Evolutionary conservation across 768 basidiomycete species (phyloP).

Genomic region (Calvatia gigantea): DNA sequence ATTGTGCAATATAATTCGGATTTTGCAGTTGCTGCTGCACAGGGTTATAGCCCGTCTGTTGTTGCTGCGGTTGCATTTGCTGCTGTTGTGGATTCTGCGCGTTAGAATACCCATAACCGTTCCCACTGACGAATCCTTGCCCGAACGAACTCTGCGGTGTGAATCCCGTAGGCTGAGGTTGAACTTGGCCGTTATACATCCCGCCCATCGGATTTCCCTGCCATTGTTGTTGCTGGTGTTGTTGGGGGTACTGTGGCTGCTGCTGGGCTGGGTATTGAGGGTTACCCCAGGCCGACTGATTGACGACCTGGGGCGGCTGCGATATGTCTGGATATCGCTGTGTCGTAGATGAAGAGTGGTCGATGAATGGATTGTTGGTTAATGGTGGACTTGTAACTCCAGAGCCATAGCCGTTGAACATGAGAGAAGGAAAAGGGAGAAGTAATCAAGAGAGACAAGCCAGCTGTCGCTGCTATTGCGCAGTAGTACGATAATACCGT

Average conservation of each 20-base stretch:
- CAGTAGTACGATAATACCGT: background rate
- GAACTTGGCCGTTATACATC: background rate
- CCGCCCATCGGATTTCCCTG: slow-evolving; percentile 24
- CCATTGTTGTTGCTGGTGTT: slow-evolving; percentile 32
- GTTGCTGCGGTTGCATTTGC: slow-evolving; percentile 21
- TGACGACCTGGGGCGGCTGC: slow-evolving; percentile 18
- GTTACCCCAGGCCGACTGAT: slow-evolving; percentile 14
- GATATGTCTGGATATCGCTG: slow-evolving; percentile 65
- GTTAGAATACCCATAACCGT: slow-evolving; percentile 36
- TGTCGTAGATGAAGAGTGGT: slow-evolving; percentile 33
- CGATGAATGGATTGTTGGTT: slow-evolving; percentile 72
- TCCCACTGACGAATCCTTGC: slow-evolving; percentile 40
- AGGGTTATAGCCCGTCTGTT: slow-evolving; percentile 32
- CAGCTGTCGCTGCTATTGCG: background rate
- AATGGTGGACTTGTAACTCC: slow-evolving; percentile 30
- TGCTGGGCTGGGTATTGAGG: slow-evolving; percentile 30
- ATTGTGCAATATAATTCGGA: slow-evolving; percentile 45
- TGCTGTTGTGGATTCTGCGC: slow-evolving; percentile 25
- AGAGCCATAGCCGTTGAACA: slow-evolving; percentile 41
- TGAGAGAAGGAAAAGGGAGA: slow-evolving; percentile 16
- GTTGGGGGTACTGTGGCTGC: slow-evolving; percentile 33
- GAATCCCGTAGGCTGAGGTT: slow-evolving; percentile 21
- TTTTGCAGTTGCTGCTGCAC: slow-evolving; percentile 46
- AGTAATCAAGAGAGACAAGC: background rate
- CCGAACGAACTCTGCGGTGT: slow-evolving; percentile 56